phyloP scores from a whole-genome alignment of 306 rosid species.

The Prinsepia uniflora region DNA sequence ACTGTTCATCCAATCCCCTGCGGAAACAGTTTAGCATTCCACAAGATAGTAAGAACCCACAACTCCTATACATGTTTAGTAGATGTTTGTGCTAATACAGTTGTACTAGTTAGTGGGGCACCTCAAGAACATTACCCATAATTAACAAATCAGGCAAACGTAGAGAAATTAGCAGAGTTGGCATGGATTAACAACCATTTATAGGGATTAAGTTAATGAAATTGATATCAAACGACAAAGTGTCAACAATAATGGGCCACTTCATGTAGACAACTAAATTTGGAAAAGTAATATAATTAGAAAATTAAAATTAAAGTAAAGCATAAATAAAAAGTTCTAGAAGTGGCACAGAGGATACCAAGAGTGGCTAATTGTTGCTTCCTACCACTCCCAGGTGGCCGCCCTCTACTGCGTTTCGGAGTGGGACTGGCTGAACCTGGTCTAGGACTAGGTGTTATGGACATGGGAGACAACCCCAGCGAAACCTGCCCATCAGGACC shows the following conservation, averaged over 20 bases:
- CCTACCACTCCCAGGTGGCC: slow-evolving; percentile 90
- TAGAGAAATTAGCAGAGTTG: slow-evolving; percentile 10
- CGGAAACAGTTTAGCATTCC: slow-evolving; percentile 23
- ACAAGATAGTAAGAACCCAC: slow-evolving; percentile 8
- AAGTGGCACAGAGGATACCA: slow-evolving; percentile 40
- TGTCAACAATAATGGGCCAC: slow-evolving; percentile 9
- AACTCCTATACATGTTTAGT: slow-evolving; percentile 10
- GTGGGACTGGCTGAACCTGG: slow-evolving; percentile 45
- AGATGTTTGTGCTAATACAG: slow-evolving; percentile 12
- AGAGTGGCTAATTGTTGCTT: slow-evolving; percentile 79
- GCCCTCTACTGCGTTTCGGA: slow-evolving; percentile 57
- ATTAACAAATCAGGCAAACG: not conserved
- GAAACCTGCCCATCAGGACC: slow-evolving; percentile 75
- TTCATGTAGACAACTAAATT: slow-evolving; percentile 4
- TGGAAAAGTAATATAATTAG: slow-evolving; percentile 7
- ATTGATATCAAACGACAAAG: not conserved
- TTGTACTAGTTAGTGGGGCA: not conserved
- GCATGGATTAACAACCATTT: slow-evolving; percentile 12
- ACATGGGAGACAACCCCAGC: slow-evolving; percentile 68
- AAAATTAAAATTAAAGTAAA: not conserved
- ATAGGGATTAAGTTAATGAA: not conserved
- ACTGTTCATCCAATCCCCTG: slow-evolving; percentile 98
- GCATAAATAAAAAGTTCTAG: not conserved
- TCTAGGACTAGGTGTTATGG: slow-evolving; percentile 44
- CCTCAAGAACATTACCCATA: slow-evolving; percentile 2